These are phyloP conservation scores for Pseudogymnoascus sp. DNA, from an alignment of 2,329 filamentous ascomycete species.

Conservation along the genomic window DNA sequence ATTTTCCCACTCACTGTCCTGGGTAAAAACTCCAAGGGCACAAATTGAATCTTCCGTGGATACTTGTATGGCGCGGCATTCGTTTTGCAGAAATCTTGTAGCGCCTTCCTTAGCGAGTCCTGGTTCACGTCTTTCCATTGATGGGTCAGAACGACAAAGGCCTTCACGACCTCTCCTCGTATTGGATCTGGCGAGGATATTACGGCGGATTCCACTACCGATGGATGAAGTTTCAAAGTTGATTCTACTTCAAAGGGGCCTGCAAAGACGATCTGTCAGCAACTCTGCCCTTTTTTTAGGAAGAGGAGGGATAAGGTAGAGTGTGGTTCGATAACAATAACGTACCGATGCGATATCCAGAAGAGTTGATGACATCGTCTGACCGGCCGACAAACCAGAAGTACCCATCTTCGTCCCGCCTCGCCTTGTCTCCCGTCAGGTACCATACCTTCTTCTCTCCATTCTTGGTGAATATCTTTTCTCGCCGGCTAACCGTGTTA, in stretches of 20 bases:
- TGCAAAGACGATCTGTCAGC: constrained; percentile 9
- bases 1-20: constrained; percentile 34
- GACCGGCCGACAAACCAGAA: constrained; percentile 30
- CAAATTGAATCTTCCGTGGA: constrained; percentile 32
- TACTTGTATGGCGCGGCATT: constrained; percentile 36
- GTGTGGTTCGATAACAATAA: neutral
- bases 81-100: constrained; percentile 34
- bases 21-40: constrained; percentile 29
- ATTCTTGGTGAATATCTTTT: constrained; percentile 6
- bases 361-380: constrained; percentile 34
- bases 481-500: neutral
- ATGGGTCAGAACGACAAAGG: constrained; percentile 31
- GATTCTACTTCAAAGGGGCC: constrained; percentile 36
- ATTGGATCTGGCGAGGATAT: constrained; percentile 31
- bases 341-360: constrained; percentile 32
- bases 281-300: neutral
- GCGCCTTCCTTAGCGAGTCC: constrained; percentile 24
- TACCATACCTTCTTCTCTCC: constrained; percentile 18
- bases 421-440: constrained; percentile 31
- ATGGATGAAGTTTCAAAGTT: constrained; percentile 32
- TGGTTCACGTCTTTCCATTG: constrained; percentile 16
- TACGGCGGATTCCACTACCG: constrained; percentile 33
- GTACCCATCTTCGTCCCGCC: constrained; percentile 27
- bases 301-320: too few relatives aligned
- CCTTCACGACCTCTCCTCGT: constrained; percentile 34